Conservation (phyloP, 2,329 filamentous ascomycete species). For the Apiospora koreana region DNA sequence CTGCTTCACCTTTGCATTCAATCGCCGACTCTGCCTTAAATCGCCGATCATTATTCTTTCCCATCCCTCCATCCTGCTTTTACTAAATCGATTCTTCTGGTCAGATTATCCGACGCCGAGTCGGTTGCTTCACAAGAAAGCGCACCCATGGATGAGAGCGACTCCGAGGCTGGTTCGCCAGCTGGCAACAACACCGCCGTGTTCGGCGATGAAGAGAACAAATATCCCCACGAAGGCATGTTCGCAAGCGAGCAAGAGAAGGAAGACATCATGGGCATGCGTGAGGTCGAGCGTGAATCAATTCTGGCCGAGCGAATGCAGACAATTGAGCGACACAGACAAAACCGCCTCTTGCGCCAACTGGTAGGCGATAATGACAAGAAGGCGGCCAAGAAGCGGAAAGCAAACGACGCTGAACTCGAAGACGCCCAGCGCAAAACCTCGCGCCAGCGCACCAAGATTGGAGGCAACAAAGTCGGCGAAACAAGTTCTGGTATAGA, state of each 20-base stretch:
- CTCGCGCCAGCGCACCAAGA: constrained; percentile 68
- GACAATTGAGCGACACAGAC: constrained; percentile 78
- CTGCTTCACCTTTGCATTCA: neutral
- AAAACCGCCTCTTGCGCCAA: constrained; percentile 79
- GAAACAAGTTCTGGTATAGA: constrained; percentile 76
- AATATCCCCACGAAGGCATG: constrained; percentile 86
- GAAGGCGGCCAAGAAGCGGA: constrained; percentile 70
- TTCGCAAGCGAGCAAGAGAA: constrained; percentile 76
- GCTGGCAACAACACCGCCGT: constrained; percentile 37
- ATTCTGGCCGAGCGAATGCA: constrained; percentile 85
- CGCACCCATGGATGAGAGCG: constrained; percentile 87
- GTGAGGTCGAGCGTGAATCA: constrained; percentile 88
- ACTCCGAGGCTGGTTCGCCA: constrained; percentile 69
- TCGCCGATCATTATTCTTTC: neutral
- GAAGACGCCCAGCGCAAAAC: constrained; percentile 78
- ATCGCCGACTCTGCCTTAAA: too few relatives aligned
- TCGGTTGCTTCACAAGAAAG: constrained; percentile 77
- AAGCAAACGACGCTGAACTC: constrained; percentile 75
- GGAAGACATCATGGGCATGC: constrained; percentile 77
- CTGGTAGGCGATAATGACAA: constrained; percentile 70
- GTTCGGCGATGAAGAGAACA: constrained; percentile 51
- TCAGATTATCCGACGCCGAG: constrained; percentile 68
- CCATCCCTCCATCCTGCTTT: neutral
- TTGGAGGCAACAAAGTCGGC: constrained; percentile 65
- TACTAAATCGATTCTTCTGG: constrained; percentile 17